Percentiles rank a stretch among this genome's conserved stretches.
These are phyloP conservation scores for Carex myosuroides DNA, from an alignment of 176 grass and related monocot species.

Conservation along the genomic window DNA sequence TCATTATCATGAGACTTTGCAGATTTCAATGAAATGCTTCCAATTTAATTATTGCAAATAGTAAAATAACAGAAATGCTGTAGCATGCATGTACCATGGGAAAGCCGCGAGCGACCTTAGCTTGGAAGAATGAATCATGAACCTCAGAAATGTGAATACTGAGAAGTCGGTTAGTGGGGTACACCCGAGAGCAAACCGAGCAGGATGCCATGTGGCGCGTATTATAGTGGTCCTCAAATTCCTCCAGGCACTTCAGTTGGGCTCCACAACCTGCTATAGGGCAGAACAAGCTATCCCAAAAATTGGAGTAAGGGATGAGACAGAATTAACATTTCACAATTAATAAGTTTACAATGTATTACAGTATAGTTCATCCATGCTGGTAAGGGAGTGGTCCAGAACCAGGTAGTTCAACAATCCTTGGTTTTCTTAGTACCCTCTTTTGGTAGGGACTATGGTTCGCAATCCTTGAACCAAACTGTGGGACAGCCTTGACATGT, in stretches of 20 bases:
- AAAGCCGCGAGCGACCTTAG: constrained; percentile 84
- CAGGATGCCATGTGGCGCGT: constrained; percentile 81
- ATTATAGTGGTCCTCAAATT: constrained; percentile 85
- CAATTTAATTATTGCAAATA: neutral
- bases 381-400: too few relatives aligned
- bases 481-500: too few relatives aligned
- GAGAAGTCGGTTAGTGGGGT: constrained; percentile 67
- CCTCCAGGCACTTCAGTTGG: constrained; percentile 57
- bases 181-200: constrained; percentile 78
- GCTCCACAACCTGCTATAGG: constrained; percentile 79
- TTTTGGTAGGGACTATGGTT: neutral
- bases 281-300: constrained; percentile 53
- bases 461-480: neutral
- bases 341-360: neutral
- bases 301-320: constrained; percentile 12
- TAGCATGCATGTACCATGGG: constrained; percentile 54
- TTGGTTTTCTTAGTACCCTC: neutral
- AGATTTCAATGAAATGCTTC: neutral
- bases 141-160: constrained; percentile 90
- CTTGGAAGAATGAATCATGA: constrained; percentile 94
- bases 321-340: neutral
- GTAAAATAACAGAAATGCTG: neutral
- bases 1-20: neutral
- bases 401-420: neutral
- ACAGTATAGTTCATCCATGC: neutral